These are phyloP conservation scores for Nicotiana rustica DNA, from an alignment of 305 asterid genomes.

Conservation along the genomic window DNA sequence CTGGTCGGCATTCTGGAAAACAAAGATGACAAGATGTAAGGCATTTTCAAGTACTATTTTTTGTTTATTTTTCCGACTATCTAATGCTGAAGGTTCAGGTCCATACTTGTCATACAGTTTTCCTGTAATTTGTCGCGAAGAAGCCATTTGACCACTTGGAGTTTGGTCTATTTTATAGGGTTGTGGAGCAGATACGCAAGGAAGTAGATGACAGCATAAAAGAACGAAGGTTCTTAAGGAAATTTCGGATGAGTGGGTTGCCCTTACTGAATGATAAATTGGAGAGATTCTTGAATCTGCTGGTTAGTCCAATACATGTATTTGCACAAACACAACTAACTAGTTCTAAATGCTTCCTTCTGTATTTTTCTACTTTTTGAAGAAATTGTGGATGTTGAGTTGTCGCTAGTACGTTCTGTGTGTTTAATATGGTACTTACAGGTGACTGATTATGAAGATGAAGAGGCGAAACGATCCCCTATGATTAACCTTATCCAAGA, in stretches of 20 bases:
- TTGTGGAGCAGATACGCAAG: conserved; percentile 63
- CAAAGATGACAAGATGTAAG: conserved; percentile 73
- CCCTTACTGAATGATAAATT: conserved; percentile 76
- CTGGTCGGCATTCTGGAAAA: conserved; percentile 69
- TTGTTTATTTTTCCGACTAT: conserved; percentile 32
- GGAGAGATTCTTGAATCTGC: conserved; percentile 70
- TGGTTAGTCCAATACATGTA: conserved; percentile 55
- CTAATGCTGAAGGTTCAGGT: not conserved
- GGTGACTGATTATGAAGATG: conserved; percentile 66
- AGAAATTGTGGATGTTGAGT: not conserved
- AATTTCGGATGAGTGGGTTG: conserved; percentile 81
- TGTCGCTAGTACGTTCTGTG: conserved; percentile 32
- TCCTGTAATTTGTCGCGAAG: conserved; percentile 23
- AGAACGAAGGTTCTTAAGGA: conserved; percentile 57
- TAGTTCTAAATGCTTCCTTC: conserved; percentile 21
- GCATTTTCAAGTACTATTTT: conserved; percentile 37
- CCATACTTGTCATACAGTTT: not conserved
- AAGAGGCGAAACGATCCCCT: conserved; percentile 57
- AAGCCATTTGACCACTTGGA: conserved; percentile 30
- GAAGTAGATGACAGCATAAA: conserved; percentile 73
- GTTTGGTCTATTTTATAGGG: conserved; percentile 54
- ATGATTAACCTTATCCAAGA: conserved; percentile 90
- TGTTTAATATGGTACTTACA: conserved; percentile 43
- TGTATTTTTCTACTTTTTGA: conserved; percentile 24
- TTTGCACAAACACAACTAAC: conserved; percentile 26